Evolutionary conservation across 2,329 filamentous ascomycete genomes (phyloP).

Genomic region (Cordyceps javanica): DNA sequence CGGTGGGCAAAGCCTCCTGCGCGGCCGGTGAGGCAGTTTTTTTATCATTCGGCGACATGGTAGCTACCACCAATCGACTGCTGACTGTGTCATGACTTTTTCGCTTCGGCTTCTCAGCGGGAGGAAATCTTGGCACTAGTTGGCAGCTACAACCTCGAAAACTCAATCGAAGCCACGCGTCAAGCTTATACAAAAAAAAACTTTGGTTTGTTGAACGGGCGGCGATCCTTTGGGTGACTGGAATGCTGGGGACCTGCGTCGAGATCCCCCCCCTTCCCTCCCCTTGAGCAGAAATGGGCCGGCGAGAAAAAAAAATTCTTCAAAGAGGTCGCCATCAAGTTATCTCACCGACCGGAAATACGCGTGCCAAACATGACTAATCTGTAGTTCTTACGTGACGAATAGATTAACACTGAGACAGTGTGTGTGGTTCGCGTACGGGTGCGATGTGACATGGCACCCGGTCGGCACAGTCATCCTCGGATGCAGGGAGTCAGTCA

Average conservation of each 20-base stretch:
- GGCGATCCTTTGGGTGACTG: no score
- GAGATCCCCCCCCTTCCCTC: no score
- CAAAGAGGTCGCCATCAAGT: background rate
- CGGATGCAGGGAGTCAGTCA: background rate
- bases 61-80: background rate
- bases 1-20: no score
- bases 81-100: background rate
- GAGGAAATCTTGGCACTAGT: background rate
- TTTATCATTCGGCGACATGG: background rate
- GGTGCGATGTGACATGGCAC: background rate
- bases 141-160: background rate
- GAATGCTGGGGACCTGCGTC: no score
- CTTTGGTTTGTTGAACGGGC: no score
- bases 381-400: background rate
- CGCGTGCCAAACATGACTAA: background rate
- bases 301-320: no score
- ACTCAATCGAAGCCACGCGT: background rate
- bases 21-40: background rate
- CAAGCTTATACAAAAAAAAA: no score
- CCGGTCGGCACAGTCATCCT: background rate
- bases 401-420: background rate
- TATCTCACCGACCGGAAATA: background rate
- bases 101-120: background rate
- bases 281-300: no score
- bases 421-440: background rate